Percentiles rank a stretch among this genome's conserved stretches.
phyloP scores from a whole-genome alignment of 192 early-diverging fungal genomes.

The Coemansia guatemalensis region DNA sequence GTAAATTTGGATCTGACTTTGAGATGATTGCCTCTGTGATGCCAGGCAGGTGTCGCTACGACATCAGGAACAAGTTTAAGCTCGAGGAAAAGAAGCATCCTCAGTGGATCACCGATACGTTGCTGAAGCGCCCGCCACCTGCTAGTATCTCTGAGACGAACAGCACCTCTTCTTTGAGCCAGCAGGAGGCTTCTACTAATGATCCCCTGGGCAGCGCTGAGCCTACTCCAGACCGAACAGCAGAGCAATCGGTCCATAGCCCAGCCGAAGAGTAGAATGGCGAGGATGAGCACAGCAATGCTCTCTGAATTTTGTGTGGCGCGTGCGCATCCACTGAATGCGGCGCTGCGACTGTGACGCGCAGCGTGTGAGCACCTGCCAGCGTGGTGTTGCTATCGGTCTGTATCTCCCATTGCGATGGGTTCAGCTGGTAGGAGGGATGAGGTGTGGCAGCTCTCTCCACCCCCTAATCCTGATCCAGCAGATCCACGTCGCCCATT shows the following conservation, averaged over 20 bases:
- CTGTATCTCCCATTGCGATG: too few species aligned
- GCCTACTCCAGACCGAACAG: neutral
- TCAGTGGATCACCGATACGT: slow-evolving; percentile 30
- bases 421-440: neutral
- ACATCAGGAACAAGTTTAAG: slow-evolving; percentile 53
- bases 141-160: neutral
- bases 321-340: neutral
- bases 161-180: neutral
- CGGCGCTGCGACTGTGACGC: neutral
- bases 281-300: neutral
- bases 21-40: slow-evolving; percentile 43
- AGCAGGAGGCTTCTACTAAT: neutral
- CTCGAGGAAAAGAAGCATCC: slow-evolving; percentile 33
- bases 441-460: neutral
- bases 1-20: slow-evolving; percentile 50
- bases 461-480: neutral
- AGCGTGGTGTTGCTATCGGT: too few species aligned
- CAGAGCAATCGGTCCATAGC: neutral
- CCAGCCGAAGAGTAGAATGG: neutral
- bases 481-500: neutral
- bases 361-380: neutral
- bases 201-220: neutral
- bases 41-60: slow-evolving; percentile 39
- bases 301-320: neutral
- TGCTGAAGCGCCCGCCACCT: slow-evolving; percentile 25